Evolutionary conservation across 177 flowering plant genomes (phyloP).

Genomic region (Telopea speciosissima): DNA sequence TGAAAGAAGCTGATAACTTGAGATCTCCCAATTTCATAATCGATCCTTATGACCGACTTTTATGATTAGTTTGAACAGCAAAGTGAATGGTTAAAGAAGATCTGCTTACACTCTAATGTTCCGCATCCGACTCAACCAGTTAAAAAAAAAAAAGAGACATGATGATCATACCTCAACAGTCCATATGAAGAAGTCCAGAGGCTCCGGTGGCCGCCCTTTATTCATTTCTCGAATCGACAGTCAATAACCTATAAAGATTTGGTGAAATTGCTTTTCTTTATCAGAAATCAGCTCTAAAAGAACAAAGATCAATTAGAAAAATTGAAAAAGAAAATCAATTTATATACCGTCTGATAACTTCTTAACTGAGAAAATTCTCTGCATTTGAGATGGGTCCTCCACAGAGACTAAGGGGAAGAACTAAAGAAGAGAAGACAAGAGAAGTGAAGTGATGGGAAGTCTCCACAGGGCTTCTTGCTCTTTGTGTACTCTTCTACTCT

Average conservation of each 20-base stretch:
- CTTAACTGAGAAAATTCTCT: constrained; percentile 1
- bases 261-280: background rate
- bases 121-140: background rate
- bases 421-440: background rate
- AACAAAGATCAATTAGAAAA: constrained; percentile 1
- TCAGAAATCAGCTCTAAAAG: background rate
- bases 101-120: background rate
- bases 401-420: background rate
- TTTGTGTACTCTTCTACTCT: too few relatives aligned
- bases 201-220: constrained; percentile 30
- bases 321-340: background rate
- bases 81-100: constrained; percentile 1
- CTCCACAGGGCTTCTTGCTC: too few relatives aligned
- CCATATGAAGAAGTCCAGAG: constrained; percentile 39
- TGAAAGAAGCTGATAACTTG: background rate
- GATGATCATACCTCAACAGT: constrained; percentile 28
- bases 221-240: constrained; percentile 21
- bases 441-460: too few relatives aligned
- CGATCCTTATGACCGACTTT: background rate
- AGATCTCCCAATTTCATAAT: constrained; percentile 4
- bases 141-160: background rate
- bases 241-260: background rate
- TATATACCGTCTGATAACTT: constrained; percentile 4
- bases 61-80: background rate
- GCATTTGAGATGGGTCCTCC: constrained; percentile 3